Evolutionary conservation across 2,329 filamentous ascomycete species (phyloP), one percentile per base, ranked within the genome.

Genomic region (Stagonosporopsis tanaceti): DNA sequence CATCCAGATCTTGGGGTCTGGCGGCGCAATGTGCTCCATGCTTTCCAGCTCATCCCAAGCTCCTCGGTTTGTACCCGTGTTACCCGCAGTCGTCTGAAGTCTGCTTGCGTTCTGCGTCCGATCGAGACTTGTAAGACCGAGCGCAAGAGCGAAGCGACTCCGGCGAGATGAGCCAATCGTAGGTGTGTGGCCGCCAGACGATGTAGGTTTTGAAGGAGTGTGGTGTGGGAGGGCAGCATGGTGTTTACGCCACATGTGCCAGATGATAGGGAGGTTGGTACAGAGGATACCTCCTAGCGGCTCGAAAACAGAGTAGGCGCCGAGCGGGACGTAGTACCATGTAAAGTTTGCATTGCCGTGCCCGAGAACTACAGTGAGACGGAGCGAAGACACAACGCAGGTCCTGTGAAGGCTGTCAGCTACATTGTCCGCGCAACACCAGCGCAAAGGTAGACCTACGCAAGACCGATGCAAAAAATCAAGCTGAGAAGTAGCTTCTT

Each of bases 221-320:
- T 60, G 62, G 32, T 59, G 62, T 20, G 63, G 60, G 2, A 65
- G 61, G 4, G 62, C 30, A 4, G 59, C 57, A 27, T 50, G 57
- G 27, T 56, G 62, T 46, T 73, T 74, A 22, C 71, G 68, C 51
- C 64, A 62, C 69, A 74, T 73, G 57, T 74, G 71, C 67, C 69
- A 74, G 15, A 74, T 68, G 8, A 74, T 72, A 8, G 72, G 72
- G 1, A 75, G 58, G 53, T 75, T 74, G 27, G 68, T 74, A 59
- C 70, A 72, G 34, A 75, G 63, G 34, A 75, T 72, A 37, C 70
- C 70, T 24, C 72, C 72, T 30, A 75, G 66, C 8, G 71, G 72
- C 53, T 74, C 71, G 57, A 73, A 72, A 45, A 67, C 69, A 22
- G 69, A 72, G 61, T 72, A 75, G 40, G 70, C 68, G 47, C 71